Evolutionary conservation across 2,329 filamentous ascomycete genomes (phyloP).

Genomic region (Botryotinia globosa): DNA sequence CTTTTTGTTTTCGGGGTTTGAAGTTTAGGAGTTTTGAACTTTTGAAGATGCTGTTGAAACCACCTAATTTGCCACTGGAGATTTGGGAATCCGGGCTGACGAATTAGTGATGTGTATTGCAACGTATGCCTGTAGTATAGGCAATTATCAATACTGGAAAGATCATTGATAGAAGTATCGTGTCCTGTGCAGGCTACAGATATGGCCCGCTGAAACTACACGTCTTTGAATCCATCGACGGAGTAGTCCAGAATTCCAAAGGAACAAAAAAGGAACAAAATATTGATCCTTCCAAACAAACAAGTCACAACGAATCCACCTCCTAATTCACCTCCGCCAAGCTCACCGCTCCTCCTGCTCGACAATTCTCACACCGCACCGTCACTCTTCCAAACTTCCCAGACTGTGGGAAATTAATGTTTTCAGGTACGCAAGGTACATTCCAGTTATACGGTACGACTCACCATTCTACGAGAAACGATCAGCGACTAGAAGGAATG

Average conservation of each 20-base stretch:
- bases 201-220: background rate
- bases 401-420: conserved; percentile 5
- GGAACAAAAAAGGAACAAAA: background rate
- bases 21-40: background rate
- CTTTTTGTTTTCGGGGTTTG: background rate
- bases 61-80: conserved; percentile 2
- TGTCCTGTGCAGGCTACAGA: background rate
- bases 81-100: background rate
- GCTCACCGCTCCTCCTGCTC: background rate
- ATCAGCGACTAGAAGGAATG: conserved; percentile 11
- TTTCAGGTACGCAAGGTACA: background rate
- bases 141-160: background rate
- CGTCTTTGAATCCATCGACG: background rate
- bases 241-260: background rate
- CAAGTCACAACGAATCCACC: conserved; percentile 1
- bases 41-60: background rate
- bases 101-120: background rate
- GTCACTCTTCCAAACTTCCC: background rate
- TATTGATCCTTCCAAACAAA: background rate
- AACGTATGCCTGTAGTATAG: background rate
- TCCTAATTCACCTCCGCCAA: background rate
- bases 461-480: background rate
- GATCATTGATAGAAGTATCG: background rate
- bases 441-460: background rate
- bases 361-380: background rate